Base-by-base conservation (phyloP, 2,329 filamentous ascomycete species). In the Pseudopithomyces chartarum region DNA sequence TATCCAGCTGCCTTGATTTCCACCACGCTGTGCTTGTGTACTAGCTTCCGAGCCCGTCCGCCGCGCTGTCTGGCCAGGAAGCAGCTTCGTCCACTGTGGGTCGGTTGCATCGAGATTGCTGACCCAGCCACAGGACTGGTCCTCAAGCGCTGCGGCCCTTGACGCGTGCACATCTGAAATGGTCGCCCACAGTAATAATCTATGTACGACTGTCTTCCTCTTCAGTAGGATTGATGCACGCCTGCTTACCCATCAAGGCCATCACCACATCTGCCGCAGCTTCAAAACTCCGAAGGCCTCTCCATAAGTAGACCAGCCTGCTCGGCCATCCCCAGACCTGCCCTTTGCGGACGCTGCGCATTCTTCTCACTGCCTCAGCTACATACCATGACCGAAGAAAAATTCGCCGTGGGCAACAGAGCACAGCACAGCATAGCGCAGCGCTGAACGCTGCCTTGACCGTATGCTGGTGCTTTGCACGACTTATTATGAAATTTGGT, bases 51-150 rank as follows among this genome's bases (percentile, higher is more conserved):
- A 33, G 46, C 19, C 34, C 34, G 34, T 12, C 46, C 34, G 34
- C 34, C 46, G 46, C 46, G 34, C 22, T 34, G 47, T 50, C 34
- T 39, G 34, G 19, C n/a, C 38, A 2, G 32, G 12, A 38, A 12
- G 4, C n/a, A 23, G 33, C 19, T 26, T n/a, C 32, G 26, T 48
- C 22, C 46, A 4, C 43, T 15, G 40, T 33, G 47, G 47, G 34
- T 13, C 47, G 47, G 34, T 13, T 34, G 29, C 23, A 50, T 50
- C 47, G 47, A 50, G 47, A 50, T 50, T 50, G 34, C 47, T 48
- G 46, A 40, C 47, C 34, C 47, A 40, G 47, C 47, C 47, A 50
- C 47, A 50, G 34, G 47, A 50, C 47, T 26, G 26, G 3, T 47
- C 44, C 19, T 47, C 44, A 47, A 22, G 44, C 46, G 29, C 20